These are phyloP conservation scores for Melampsora larici-populina DNA, from an alignment of 1,284 basidiomycete species.

Conservation along the genomic window DNA sequence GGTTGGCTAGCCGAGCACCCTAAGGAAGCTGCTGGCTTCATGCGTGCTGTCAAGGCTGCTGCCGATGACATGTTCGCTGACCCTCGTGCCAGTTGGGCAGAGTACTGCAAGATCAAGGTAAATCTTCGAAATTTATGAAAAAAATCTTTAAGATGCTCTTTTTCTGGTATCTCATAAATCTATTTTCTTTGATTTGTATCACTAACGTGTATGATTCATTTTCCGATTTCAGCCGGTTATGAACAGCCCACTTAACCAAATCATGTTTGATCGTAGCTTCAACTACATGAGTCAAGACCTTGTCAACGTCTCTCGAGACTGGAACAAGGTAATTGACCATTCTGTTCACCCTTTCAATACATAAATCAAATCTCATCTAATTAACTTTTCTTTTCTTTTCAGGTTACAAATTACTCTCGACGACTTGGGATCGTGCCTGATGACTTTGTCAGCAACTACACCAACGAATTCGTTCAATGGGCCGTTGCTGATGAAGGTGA, in stretches of 20 bases:
- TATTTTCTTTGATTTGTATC: background rate
- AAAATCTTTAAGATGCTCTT: background rate
- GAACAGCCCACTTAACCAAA: constrained; percentile 52
- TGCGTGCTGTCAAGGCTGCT: constrained; percentile 55
- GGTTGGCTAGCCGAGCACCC: constrained; percentile 49
- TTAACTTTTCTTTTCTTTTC: constrained; percentile 39
- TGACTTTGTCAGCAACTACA: constrained; percentile 54
- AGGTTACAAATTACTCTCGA: constrained; percentile 55
- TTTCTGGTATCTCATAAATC: background rate
- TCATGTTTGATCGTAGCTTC: constrained; percentile 52
- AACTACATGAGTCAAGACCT: constrained; percentile 54
- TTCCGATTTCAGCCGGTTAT: constrained; percentile 47
- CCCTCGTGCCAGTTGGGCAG: constrained; percentile 53
- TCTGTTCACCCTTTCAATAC: background rate
- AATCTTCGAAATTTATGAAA: constrained; percentile 3
- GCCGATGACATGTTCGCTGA: constrained; percentile 52
- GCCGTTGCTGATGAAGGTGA: constrained; percentile 26
- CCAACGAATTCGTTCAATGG: constrained; percentile 49
- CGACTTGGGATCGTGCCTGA: constrained; percentile 53
- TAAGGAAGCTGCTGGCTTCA: constrained; percentile 54
- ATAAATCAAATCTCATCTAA: background rate
- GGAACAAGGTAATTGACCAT: constrained; percentile 47
- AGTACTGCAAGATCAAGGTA: constrained; percentile 53
- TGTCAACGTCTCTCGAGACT: constrained; percentile 49
- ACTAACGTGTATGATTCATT: background rate